phyloP scores from a whole-genome alignment of 768 basidiomycete genomes.

The Psilocybe azurescens region DNA sequence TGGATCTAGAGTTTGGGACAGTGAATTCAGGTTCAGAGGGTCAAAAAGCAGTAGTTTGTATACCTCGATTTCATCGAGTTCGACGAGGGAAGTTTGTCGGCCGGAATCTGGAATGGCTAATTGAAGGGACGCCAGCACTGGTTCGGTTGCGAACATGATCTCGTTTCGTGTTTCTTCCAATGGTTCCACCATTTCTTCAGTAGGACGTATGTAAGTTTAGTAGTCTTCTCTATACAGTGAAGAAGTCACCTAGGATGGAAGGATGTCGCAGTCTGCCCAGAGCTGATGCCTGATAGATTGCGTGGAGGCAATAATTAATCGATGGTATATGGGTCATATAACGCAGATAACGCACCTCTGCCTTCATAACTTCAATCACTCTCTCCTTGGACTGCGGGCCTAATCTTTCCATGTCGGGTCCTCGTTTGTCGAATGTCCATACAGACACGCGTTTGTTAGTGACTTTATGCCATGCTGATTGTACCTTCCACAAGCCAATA shows the following conservation, averaged over 20 bases:
- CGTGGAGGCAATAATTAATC: not conserved
- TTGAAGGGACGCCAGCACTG: constrained; percentile 81
- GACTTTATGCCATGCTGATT: constrained; percentile 85
- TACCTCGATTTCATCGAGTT: constrained; percentile 96
- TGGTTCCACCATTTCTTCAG: constrained; percentile 94
- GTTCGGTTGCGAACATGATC: constrained; percentile 93
- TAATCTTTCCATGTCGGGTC: constrained; percentile 74
- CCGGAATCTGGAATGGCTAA: constrained; percentile 74
- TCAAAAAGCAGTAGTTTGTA: constrained; percentile 24
- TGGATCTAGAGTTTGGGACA: constrained; percentile 66
- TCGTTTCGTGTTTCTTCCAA: constrained; percentile 91
- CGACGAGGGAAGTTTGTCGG: constrained; percentile 62
- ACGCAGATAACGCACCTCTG: constrained; percentile 66
- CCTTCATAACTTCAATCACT: constrained; percentile 84
- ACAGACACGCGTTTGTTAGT: constrained; percentile 91
- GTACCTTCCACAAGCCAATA: constrained; percentile 90
- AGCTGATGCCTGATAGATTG: constrained; percentile 70
- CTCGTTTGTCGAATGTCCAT: constrained; percentile 90
- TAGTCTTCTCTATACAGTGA: not conserved
- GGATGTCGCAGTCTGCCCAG: constrained; percentile 90
- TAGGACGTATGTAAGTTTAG: constrained; percentile 14
- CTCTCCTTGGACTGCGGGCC: constrained; percentile 69
- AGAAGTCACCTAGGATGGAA: constrained; percentile 75
- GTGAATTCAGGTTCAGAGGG: not conserved
- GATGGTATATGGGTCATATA: constrained; percentile 1